Base-by-base conservation (phyloP, 2,329 filamentous ascomycete genomes). In the Claviceps sp. region DNA sequence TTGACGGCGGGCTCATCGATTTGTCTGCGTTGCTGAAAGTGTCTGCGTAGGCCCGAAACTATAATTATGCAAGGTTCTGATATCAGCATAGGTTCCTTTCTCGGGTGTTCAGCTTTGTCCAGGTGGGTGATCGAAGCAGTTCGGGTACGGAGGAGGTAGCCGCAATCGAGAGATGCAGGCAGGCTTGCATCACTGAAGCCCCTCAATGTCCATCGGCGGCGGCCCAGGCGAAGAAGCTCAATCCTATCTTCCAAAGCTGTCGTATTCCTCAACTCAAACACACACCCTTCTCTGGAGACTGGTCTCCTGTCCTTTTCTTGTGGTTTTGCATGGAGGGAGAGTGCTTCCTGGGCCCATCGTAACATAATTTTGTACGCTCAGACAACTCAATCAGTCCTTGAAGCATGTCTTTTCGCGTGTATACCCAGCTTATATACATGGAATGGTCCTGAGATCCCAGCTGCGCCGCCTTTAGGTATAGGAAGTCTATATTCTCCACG, bases 11-110 rank as follows among this genome's bases (percentile, higher is more conserved):
- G 53, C 75, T 73, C 59, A 79, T 66, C 24, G 75, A 74, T 42
- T 61, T 51, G 64, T 68, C 60, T 59, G 66, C 53, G 67, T 72
- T 68, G 62, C 74, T 78, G 49, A 78, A 63, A 14, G 75, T 71
- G 58, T 80, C 77, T 40, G 76, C 78, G 58, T 80, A 81, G 16
- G 76, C 72, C 56, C 77, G 78, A 62, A 82, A 81, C 78, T 81
- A 59, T 50, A 53, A 55, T 18, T 47, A 36, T 42, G 7, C 22
- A 24, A 13, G 18, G 16, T 34, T 48, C 9, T 48, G 38, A 50
- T n/a, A 49, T 50, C 50, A 52, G 49, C 37, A 50, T 37, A 45
- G 18, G 36, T 20, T 52, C 57, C 43, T 54, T 45, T n/a, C 20
- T 60, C 58, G 50, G 58, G 52, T 54, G 53, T 54, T 57, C 57